A percentile compares a stretch with the other conserved stretches of the same genome.
These are phyloP conservation scores for Penicillium polonicum DNA, from an alignment of 2,329 filamentous ascomycete genomes.

Conservation along the genomic window DNA sequence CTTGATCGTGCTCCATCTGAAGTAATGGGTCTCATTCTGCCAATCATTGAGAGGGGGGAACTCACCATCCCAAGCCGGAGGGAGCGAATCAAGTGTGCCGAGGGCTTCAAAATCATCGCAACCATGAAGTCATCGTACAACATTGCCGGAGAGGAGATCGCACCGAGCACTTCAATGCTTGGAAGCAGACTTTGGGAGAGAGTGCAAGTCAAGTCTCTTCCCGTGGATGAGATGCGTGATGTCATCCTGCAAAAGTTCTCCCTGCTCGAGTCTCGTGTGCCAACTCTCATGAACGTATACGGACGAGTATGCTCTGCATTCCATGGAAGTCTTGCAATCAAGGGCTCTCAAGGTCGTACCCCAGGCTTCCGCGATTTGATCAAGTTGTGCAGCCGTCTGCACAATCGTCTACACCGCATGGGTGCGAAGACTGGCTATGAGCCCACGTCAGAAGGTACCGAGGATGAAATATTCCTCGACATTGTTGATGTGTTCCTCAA, in stretches of 20 bases:
- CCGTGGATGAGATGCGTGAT: slow-evolving; percentile 67
- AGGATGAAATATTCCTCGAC: slow-evolving; percentile 88
- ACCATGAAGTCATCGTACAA: slow-evolving; percentile 73
- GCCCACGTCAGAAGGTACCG: slow-evolving; percentile 67
- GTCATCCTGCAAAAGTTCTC: slow-evolving; percentile 73
- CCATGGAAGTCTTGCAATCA: slow-evolving; percentile 39
- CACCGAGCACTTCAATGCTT: slow-evolving; percentile 68
- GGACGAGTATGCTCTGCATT: slow-evolving; percentile 43
- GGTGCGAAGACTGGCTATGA: slow-evolving; percentile 67
- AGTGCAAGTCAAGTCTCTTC: slow-evolving; percentile 66
- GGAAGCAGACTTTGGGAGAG: slow-evolving; percentile 83
- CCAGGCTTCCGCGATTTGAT: slow-evolving; percentile 76
- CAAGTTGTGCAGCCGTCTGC: slow-evolving; percentile 83
- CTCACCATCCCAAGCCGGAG: slow-evolving; percentile 85
- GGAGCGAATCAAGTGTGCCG: slow-evolving; percentile 77
- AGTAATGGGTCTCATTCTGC: slow-evolving; percentile 87
- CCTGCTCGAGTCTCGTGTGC: slow-evolving; percentile 58
- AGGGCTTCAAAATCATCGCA: slow-evolving; percentile 86
- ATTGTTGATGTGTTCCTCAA: slow-evolving; percentile 89
- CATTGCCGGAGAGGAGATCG: slow-evolving; percentile 67
- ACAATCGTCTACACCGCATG: slow-evolving; percentile 58
- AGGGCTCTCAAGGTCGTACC: slow-evolving; percentile 51
- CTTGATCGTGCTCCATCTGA: slow-evolving; percentile 92
- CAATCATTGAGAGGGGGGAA: slow-evolving; percentile 88
- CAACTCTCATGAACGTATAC: slow-evolving; percentile 59